These are phyloP conservation scores for Iberis pinnata DNA, from an alignment of 345 rosid genomes.

Conservation along the genomic window DNA sequence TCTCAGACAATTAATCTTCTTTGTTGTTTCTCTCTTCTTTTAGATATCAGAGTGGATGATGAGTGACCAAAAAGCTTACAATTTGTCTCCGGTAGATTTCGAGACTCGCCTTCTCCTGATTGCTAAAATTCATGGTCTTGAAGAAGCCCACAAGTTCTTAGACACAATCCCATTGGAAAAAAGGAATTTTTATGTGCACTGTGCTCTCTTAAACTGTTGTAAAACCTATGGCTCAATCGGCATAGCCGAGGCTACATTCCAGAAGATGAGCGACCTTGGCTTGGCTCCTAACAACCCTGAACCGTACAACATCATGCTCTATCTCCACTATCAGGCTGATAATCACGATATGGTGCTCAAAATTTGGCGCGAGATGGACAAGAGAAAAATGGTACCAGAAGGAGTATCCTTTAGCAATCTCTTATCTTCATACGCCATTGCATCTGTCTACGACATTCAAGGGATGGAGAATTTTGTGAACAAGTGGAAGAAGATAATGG, in stretches of 20 bases:
- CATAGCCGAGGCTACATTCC: slow-evolving; percentile 39
- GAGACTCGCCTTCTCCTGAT: slow-evolving; percentile 42
- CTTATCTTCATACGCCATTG: slow-evolving; percentile 35
- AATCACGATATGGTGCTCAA: slow-evolving; percentile 39
- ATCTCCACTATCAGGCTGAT: slow-evolving; percentile 33
- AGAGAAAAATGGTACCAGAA: slow-evolving; percentile 25
- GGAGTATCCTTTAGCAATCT: slow-evolving; percentile 25
- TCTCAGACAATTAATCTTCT: no score
- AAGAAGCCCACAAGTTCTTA: slow-evolving; percentile 38
- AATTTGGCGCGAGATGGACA: slow-evolving; percentile 48
- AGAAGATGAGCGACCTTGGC: slow-evolving; percentile 34
- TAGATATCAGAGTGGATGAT: slow-evolving; percentile 50
- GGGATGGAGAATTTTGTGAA: slow-evolving; percentile 42
- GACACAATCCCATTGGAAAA: slow-evolving; percentile 24
- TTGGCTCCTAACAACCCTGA: slow-evolving; percentile 10
- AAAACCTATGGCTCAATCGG: slow-evolving; percentile 21
- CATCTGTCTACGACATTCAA: slow-evolving; percentile 24
- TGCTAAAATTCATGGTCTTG: slow-evolving; percentile 37
- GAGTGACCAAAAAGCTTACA: slow-evolving; percentile 17
- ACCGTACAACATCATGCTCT: slow-evolving; percentile 43
- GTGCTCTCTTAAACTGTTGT: slow-evolving; percentile 42
- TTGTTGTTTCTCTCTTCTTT: not conserved
- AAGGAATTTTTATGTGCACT: slow-evolving; percentile 30
- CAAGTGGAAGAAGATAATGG: slow-evolving; percentile 31
- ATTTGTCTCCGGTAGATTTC: slow-evolving; percentile 24